Evolutionary conservation across 805 yeast species (phyloP).

Genomic region (Torulaspora gathmanii): DNA sequence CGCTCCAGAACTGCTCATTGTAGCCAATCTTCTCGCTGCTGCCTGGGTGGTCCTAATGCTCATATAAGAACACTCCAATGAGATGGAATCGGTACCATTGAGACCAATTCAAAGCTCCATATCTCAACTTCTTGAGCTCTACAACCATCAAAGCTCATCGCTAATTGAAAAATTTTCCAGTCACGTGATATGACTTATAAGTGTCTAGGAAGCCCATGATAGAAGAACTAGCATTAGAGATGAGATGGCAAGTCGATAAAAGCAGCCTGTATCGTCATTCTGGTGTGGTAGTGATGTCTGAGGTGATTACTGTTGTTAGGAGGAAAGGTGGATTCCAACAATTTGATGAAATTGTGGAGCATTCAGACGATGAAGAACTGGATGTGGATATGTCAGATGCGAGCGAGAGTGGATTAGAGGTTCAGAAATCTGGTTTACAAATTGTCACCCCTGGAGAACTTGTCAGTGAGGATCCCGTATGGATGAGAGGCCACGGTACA

Average conservation of each 20-base stretch:
- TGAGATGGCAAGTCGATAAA: no score
- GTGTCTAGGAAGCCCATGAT: no score
- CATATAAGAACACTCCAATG: slow-evolving; percentile 5
- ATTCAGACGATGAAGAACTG: slow-evolving; percentile 30
- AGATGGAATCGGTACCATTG: not conserved
- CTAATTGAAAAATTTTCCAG: slow-evolving; percentile 17
- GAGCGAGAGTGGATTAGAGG: slow-evolving; percentile 30
- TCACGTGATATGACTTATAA: slow-evolving; percentile 3
- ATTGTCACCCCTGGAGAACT: slow-evolving; percentile 94
- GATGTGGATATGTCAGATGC: slow-evolving; percentile 43
- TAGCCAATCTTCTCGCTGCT: slow-evolving; percentile 2
- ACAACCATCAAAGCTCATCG: slow-evolving; percentile 5
- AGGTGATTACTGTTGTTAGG: slow-evolving; percentile 29
- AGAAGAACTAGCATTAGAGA: no score
- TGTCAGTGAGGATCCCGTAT: slow-evolving; percentile 89
- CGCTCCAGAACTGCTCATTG: slow-evolving; percentile 1
- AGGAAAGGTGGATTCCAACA: slow-evolving; percentile 28
- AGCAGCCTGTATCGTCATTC: not conserved
- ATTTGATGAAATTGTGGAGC: slow-evolving; percentile 10
- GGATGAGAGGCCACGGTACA: slow-evolving; percentile 99
- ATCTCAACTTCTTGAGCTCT: no score
- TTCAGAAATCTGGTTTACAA: slow-evolving; percentile 30
- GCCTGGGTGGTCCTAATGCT: not conserved
- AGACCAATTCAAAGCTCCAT: not conserved
- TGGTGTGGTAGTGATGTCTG: slow-evolving; percentile 20